Percentiles rank a stretch among this genome's conserved stretches.
Conservation (phyloP, 352 stramenopile genomes). For the Globisporangium recalcitrans region DNA sequence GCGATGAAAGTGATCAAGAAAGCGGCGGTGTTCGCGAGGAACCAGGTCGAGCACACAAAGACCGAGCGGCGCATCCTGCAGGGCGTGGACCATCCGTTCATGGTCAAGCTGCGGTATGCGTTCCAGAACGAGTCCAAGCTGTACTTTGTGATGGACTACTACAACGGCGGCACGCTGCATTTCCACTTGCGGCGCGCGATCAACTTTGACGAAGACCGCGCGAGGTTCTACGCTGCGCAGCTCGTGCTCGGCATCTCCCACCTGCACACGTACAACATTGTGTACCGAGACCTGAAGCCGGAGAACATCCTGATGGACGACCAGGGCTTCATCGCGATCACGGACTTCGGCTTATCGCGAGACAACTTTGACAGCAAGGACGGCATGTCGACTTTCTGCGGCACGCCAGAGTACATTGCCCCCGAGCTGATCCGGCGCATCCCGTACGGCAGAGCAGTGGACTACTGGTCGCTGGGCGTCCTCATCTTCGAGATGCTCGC, state of each 20-base stretch:
- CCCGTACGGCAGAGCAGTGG: constrained; percentile 73
- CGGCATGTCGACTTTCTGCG: constrained; percentile 82
- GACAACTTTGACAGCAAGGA: constrained; percentile 77
- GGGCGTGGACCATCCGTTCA: constrained; percentile 81
- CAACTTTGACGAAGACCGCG: constrained; percentile 63
- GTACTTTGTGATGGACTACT: constrained; percentile 90
- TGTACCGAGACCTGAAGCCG: constrained; percentile 84
- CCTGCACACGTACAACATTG: constrained; percentile 82
- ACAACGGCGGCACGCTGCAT: constrained; percentile 82
- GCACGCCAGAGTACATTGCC: constrained; percentile 92
- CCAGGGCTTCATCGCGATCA: constrained; percentile 80
- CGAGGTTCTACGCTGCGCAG: constrained; percentile 78
- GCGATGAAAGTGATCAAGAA: constrained; percentile 94
- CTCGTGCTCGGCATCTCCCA: constrained; percentile 76
- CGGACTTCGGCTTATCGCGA: constrained; percentile 84
- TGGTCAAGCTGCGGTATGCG: constrained; percentile 81
- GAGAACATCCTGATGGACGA: constrained; percentile 87
- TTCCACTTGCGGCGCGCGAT: constrained; percentile 70
- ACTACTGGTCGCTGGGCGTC: constrained; percentile 87
- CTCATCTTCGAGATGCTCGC: constrained; percentile 84
- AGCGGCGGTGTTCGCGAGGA: constrained; percentile 76
- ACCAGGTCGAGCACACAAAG: constrained; percentile 91
- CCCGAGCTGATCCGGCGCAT: constrained; percentile 79
- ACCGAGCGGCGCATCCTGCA: constrained; percentile 86
- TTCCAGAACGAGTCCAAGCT: constrained; percentile 84